Evolutionary conservation across 2,329 filamentous ascomycete genomes (phyloP), one percentile per base, ranked within the genome.

Genomic region (Talaromyces sp.): DNA sequence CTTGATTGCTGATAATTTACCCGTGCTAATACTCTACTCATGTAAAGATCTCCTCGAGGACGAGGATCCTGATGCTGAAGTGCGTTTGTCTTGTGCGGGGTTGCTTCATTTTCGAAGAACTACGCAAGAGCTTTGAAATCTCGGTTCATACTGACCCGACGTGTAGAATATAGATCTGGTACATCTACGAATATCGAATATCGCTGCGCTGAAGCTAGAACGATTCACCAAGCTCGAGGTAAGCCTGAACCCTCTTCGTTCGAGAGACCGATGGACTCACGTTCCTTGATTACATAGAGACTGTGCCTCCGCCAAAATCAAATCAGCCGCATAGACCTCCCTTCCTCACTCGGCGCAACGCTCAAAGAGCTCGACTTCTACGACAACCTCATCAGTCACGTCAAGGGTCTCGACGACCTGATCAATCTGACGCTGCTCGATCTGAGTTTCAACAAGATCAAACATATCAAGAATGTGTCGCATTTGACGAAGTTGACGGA

Each of bases 381-480:
- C 80, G 95, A 99, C 79, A 99, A 99, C 76, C 83, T 96, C 18
- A 92, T 99, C 69, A 86, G 87, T 11, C 92, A 96, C 76, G 86
- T 97, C 76, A 88, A 88, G 67, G 91, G 91, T 33, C 83, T 99
- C 52, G 92, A 97, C 60, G 82, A 86, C 52, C 85, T 97, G 63
- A 86, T 83, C 12, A 83, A 90, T 65, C 84, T 99, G 60, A 91
- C 85, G 5, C 89, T 81, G 62, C 85, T 99, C 61, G 95, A 99
- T 74, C 83, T 99, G 58, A 96, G 91, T 76, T 99, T 97, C 85
- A 99, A 99, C 82, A 98, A 98, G 81, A 93, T 99, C 80, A 97
- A 96, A 76, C 93, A 97, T 77, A 96, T 99, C 80, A 96, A 96
- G 77, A 87, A 93, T 70, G 80, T 98, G 67, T 84, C 84, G 63